Percentiles rank a stretch among this genome's conserved stretches.
Conservation (phyloP, 352 stramenopile genomes). For the Globisporangium mamillatum region DNA sequence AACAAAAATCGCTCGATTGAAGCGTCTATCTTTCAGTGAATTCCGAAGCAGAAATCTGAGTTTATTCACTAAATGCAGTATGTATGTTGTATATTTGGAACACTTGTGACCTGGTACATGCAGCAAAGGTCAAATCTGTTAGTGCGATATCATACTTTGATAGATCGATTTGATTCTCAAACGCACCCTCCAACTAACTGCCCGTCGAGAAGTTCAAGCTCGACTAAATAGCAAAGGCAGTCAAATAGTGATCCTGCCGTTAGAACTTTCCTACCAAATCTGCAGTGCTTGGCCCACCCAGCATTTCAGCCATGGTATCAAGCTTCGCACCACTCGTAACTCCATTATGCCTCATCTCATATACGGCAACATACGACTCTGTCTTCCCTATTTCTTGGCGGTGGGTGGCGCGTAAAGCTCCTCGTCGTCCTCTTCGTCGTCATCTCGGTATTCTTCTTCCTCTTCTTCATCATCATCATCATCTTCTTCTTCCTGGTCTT, state of each 20-base stretch:
- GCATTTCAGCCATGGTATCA: background rate
- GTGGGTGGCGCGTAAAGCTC: background rate
- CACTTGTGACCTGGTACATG: too few species aligned
- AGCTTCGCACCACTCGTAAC: background rate
- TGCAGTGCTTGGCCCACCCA: too few species aligned
- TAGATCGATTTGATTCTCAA: too few species aligned
- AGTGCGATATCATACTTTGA: too few species aligned
- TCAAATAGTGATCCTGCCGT: too few species aligned
- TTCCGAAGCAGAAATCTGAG: background rate
- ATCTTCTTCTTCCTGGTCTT: constrained; percentile 18
- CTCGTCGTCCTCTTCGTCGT: background rate
- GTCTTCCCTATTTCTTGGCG: background rate
- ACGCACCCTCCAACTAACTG: too few species aligned
- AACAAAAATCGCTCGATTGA: background rate
- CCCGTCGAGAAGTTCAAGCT: too few species aligned
- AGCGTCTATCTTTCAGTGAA: background rate
- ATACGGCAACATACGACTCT: background rate
- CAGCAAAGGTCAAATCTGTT: too few species aligned
- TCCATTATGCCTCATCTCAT: background rate
- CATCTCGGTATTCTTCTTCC: constrained; percentile 3
- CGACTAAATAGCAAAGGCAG: too few species aligned
- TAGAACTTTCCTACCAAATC: too few species aligned
- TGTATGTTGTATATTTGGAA: too few species aligned
- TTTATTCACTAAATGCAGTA: too few species aligned
- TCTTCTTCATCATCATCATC: constrained; percentile 6